Evolutionary conservation across 306 rosid species (phyloP).

Genomic region (Pueraria montana): DNA sequence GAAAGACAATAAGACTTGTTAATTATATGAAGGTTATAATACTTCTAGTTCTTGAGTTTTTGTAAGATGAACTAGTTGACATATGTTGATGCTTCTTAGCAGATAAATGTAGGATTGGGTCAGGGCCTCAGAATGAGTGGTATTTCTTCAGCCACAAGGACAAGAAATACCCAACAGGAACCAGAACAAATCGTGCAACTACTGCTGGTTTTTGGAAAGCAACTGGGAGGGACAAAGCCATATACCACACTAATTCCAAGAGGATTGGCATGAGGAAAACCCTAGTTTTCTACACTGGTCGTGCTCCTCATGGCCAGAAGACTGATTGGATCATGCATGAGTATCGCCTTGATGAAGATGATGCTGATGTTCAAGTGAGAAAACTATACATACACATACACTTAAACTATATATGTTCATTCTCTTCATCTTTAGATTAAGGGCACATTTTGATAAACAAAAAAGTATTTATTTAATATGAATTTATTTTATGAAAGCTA

Average conservation of each 20-base stretch:
- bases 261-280: conserved; percentile 99
- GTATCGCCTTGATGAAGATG: conserved; percentile 89
- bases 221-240: conserved; percentile 95
- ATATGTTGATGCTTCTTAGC: conserved; percentile 10
- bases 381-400: not conserved
- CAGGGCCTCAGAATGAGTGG: conserved; percentile 97
- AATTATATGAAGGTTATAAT: not conserved
- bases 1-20: not conserved
- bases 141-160: conserved; percentile 99
- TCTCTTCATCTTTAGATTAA: not conserved
- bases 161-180: conserved; percentile 97
- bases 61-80: conserved; percentile 20
- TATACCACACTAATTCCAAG: conserved; percentile 71
- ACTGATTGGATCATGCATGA: conserved; percentile 99
- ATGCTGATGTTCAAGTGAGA: conserved; percentile 70
- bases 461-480: not conserved
- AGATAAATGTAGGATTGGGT: conserved; percentile 95
- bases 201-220: conserved; percentile 99
- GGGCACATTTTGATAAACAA: not conserved
- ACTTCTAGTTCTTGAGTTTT: not conserved
- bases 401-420: not conserved
- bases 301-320: conserved; percentile 99
- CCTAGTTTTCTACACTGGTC: conserved; percentile 94
- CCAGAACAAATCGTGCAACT: conserved; percentile 93
- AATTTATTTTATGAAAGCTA: not conserved